Base-by-base conservation (phyloP, 2,329 filamentous ascomycete genomes). In the Geosmithia putterillii region DNA sequence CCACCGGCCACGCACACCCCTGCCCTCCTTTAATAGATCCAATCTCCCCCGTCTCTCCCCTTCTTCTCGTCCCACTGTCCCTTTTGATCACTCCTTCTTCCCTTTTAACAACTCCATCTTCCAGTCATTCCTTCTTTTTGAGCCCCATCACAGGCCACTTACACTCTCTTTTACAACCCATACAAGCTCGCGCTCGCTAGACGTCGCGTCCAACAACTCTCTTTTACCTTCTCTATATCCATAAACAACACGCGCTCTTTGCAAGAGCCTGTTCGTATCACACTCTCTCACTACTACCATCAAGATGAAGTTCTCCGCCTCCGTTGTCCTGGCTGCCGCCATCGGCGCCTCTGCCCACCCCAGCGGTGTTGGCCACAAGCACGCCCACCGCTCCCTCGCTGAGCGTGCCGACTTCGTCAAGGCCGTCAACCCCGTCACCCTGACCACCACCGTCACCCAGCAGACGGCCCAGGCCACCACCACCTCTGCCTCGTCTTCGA, bases 251-350 rank as follows among this genome's bases (percentile, higher is more conserved):
- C 28, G 15, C 6, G 15, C 28, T 32, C 28, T 32, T 32, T 32
- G 28, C 15, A 32, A 32, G 28, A 32, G 28, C 15, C 10, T 25
- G 10, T 14, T 19, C 10, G 10, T 17, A 40, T 19, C 19, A 40
- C 41, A 37, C 41, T 38, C 41, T 22, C 25, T 41, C 40, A 25
- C 17, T 32, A 34, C 28, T 9, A 38, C 42, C 19, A 18, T 41
- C 50, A 63, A 49, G 42, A 68, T 69, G 65, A 67, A 67, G 59
- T 54, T 67, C 55, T 58, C 64, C 22, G 47, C 59, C 38, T 40
- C 65, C 44, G 28, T 64, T 46, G 53, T 67, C 23, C 42, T 39
- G 45, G 58, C 62, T 47, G 60, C 63, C 50, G 64, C 62, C 55
- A 51, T 66, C 41, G 62, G 64, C 52, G 65, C 54, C 45, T 57